Evolutionary conservation across 1,139 yeast species (phyloP).

Genomic region (Magnusiomyces clavatus): DNA sequence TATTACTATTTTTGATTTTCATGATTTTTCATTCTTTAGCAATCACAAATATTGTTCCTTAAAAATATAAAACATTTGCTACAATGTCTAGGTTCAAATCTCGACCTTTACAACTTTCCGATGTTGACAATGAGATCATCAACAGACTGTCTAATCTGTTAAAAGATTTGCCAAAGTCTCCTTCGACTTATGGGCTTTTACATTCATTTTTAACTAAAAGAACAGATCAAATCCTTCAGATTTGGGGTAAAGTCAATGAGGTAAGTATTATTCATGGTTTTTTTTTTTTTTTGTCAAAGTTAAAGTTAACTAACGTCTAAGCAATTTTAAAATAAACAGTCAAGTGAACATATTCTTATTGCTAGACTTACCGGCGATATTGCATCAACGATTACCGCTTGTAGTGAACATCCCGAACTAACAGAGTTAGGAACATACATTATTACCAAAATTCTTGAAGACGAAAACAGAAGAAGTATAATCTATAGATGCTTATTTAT

Average conservation of each 20-base stretch:
- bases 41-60: too few species aligned
- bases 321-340: constrained; percentile 12
- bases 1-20: too few species aligned
- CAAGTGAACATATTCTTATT: constrained; percentile 21
- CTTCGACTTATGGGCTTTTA: constrained; percentile 20
- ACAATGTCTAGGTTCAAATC: constrained; percentile 3
- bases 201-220: constrained; percentile 14
- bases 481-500: constrained; percentile 63
- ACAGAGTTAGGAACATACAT: constrained; percentile 35
- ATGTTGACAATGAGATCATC: constrained; percentile 6
- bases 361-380: constrained; percentile 23
- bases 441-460: constrained; percentile 41
- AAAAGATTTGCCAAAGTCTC: constrained; percentile 7
- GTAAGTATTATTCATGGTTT: constrained; percentile 12
- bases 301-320: constrained; percentile 5
- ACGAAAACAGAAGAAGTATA: constrained; percentile 45
- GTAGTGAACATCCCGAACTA: constrained; percentile 16
- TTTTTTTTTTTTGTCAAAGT: constrained; percentile 15
- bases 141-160: constrained; percentile 2
- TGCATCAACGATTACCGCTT: constrained; percentile 4
- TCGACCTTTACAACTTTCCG: constrained; percentile 5
- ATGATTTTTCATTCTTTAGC: too few species aligned
- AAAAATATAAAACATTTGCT: not conserved
- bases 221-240: constrained; percentile 15
- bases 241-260: constrained; percentile 16